Percentiles rank a stretch among this genome's conserved stretches.
phyloP scores from a whole-genome alignment of 2,329 filamentous ascomycete genomes.

The Hypomyces perniciosus region DNA sequence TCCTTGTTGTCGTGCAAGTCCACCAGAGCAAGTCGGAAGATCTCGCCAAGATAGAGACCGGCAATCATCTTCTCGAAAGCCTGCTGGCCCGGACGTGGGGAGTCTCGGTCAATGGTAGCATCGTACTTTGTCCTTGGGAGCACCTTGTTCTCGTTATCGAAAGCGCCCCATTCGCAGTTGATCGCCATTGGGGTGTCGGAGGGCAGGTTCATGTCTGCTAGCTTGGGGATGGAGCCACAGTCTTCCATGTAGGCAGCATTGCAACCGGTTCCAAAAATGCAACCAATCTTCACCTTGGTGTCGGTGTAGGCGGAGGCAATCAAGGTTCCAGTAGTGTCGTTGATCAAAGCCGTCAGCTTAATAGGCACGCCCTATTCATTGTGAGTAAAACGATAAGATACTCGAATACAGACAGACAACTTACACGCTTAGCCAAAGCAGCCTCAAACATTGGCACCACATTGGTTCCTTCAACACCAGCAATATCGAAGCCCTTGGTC shows the following conservation, averaged over 20 bases:
- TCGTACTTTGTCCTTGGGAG: conserved; percentile 84
- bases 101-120: conserved; percentile 80
- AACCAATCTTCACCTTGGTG: conserved; percentile 84
- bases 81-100: conserved; percentile 88
- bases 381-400: conserved; percentile 16
- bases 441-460: conserved; percentile 83
- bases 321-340: conserved; percentile 94
- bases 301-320: conserved; percentile 98
- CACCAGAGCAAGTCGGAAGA: conserved; percentile 81
- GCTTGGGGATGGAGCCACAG: conserved; percentile 84
- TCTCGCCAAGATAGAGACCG: conserved; percentile 87
- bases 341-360: conserved; percentile 88
- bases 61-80: conserved; percentile 98
- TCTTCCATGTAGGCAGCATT: conserved; percentile 98
- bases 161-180: conserved; percentile 96
- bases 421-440: conserved; percentile 56
- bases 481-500: conserved; percentile 97
- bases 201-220: conserved; percentile 84
- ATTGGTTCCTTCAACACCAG: conserved; percentile 83
- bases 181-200: conserved; percentile 83
- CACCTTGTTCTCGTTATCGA: conserved; percentile 88
- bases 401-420: conserved; percentile 4
- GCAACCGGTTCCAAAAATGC: conserved; percentile 97
- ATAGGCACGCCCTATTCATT: conserved; percentile 74
- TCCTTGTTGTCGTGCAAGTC: conserved; percentile 77